Evolutionary conservation across 768 basidiomycete genomes (phyloP), one percentile per base, ranked within the genome.

Genomic region (Pisolithus tinctorius): DNA sequence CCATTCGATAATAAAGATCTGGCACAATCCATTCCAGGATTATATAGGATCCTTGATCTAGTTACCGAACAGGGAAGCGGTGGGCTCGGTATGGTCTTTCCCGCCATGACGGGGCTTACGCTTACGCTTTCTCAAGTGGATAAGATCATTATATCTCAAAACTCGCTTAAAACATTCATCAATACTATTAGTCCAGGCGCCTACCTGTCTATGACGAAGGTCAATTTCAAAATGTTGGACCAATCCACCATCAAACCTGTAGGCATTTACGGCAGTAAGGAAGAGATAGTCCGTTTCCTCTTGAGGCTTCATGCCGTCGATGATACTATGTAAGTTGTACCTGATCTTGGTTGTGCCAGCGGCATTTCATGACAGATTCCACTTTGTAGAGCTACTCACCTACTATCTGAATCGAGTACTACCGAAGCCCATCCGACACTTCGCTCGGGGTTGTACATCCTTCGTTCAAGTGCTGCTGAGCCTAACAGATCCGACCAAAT

Each of bases 121-220:
- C 29, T 36, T 1, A 47, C 4, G 20, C 34, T 11, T 25, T n/a
- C 20, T 4, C 16, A 53, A 81, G 82, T 82, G 37, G 80, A 82
- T 56, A 84, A 84, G 58, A 74, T 84, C 30, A 76, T 84, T 61
- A 84, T 84, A 27, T 68, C 70, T 2, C 79, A 81, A 59, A 65
- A 72, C 2, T 75, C 78, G 3, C 64, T 84, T 11, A 64, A 67
- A 52, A 54, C 65, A 2, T 74, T 83, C 47, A 72, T 80, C 57
- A 78, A 82, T 47, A 59, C 58, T 16, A 43, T 82, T 8, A 69
- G 58, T 38, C 79, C 82, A 0, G 74, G 77, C 1, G 74, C 83
- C 4, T 83, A 81, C 56, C 53, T 57, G 1, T 78, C 79, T 0
- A 66, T 82, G 46, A 81, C 78, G 2, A 77, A 72, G 53, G 77